These are phyloP conservation scores for Microdochium bolleyi DNA, from an alignment of 2,329 filamentous ascomycete species.

Conservation along the genomic window DNA sequence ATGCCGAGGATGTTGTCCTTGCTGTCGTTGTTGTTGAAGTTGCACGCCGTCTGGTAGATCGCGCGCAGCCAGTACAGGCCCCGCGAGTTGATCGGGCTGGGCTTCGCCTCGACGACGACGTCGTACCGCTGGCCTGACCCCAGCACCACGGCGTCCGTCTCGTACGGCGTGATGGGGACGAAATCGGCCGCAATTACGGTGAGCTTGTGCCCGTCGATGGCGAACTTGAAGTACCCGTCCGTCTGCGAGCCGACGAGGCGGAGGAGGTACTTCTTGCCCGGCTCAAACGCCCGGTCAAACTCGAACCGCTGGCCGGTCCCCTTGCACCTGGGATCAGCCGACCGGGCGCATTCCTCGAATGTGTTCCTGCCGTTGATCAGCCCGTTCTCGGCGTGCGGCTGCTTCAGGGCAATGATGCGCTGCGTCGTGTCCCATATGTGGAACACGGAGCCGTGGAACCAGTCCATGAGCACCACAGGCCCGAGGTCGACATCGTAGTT, in stretches of 20 bases:
- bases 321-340: slow-evolving; percentile 11
- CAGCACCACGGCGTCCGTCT: background rate
- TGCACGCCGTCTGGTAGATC: slow-evolving; percentile 3
- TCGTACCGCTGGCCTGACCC: slow-evolving; percentile 28
- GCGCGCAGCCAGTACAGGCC: slow-evolving; percentile 13
- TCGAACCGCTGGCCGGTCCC: slow-evolving; percentile 16
- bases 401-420: slow-evolving; percentile 6
- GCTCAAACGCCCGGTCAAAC: slow-evolving; percentile 8
- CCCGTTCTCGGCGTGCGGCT: slow-evolving; percentile 13
- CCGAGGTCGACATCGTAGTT: slow-evolving; percentile 17
- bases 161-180: background rate
- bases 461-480: slow-evolving; percentile 16
- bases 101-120: slow-evolving; percentile 26
- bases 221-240: slow-evolving; percentile 29
- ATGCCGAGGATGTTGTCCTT: slow-evolving; percentile 4
- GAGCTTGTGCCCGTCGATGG: background rate
- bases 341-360: slow-evolving; percentile 8
- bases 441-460: slow-evolving; percentile 14
- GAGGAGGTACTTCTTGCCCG: slow-evolving; percentile 30
- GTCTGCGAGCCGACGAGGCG: slow-evolving; percentile 32
- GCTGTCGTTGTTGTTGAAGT: slow-evolving; percentile 1
- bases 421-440: slow-evolving; percentile 14
- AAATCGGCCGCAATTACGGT: background rate
- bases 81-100: background rate
- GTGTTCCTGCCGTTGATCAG: slow-evolving; percentile 21